Evolutionary conservation across 176 grass and related monocot genomes (phyloP), one percentile per base, ranked within the genome.

Genomic region (Miscanthus lutarioriparius): DNA sequence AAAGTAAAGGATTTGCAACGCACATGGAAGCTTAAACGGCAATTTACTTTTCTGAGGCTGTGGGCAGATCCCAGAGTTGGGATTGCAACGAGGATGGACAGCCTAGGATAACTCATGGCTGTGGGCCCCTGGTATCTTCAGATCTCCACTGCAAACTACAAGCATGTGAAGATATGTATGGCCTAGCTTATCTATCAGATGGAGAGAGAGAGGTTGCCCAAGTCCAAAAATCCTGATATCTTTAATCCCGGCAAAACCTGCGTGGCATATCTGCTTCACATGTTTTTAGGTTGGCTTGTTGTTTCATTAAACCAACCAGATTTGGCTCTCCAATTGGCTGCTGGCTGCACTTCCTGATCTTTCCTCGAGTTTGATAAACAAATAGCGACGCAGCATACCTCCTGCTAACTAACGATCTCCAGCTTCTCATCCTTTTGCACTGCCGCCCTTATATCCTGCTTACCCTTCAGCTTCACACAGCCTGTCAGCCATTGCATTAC

Each of bases 231-330:
- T 70, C 76, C 23, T 87, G 75, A 83, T 87, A 90, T 87, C 80
- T 86, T 80, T 75, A 49, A 82, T 75, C 84, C 75, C 80, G 84
- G 85, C 80, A 91, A 91, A 78, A 13, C 70, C 76, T 87, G 85
- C 76, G 62, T 84, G 81, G 82, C 75, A 87, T 91, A 91, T 91
- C 89, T 87, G 81, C 70, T 76, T 87, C 89, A 91, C 85, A 91
- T 87, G 89, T 79, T 56, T 69, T 70, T 87, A 91, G 85, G 70
- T 36, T 84, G 81, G 75, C 89, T 53, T 80, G 20, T 83, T 62
- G 74, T 83, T 83, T 87, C 88, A 83, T 67, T 83, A 64, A 87
- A 80, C 66, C 62, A 75, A 49, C 80, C 68, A 90, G 89, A 90
- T 90, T 90, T 83, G 58, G 68, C 62, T 58, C 68, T 69, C 68